Conservation (phyloP, 768 basidiomycete species). For the Pisolithus sp. region DNA sequence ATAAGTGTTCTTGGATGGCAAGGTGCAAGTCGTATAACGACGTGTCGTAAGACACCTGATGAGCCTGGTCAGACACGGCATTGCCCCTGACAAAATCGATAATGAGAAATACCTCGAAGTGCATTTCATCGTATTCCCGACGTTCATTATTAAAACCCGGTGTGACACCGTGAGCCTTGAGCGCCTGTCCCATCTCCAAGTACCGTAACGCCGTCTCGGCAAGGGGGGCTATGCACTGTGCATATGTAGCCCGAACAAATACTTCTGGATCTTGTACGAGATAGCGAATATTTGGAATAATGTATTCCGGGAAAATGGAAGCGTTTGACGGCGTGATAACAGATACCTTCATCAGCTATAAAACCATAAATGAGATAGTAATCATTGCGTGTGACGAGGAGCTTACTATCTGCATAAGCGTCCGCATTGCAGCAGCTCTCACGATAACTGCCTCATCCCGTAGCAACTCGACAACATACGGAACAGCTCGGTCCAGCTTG, state of each 20-base stretch:
- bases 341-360: constrained; percentile 52
- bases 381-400: not conserved
- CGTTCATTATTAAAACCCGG: constrained; percentile 38
- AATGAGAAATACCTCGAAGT: constrained; percentile 58
- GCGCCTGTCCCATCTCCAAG: constrained; percentile 88
- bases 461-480: constrained; percentile 83
- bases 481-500: constrained; percentile 87
- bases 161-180: constrained; percentile 73
- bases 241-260: constrained; percentile 74
- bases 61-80: not conserved
- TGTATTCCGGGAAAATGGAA: constrained; percentile 89
- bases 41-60: constrained; percentile 86
- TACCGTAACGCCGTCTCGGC: constrained; percentile 84
- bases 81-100: no score
- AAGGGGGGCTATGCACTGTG: constrained; percentile 77
- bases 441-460: constrained; percentile 83
- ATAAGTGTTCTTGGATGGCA: constrained; percentile 82
- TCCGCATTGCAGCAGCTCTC: constrained; percentile 70
- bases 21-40: constrained; percentile 80
- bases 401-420: constrained; percentile 78
- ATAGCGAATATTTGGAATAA: constrained; percentile 83
- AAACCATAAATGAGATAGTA: constrained; percentile 22
- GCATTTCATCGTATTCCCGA: constrained; percentile 69
- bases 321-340: constrained; percentile 59
- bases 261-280: constrained; percentile 81